Conservation (phyloP, 139 green algal species). For the Chlorella sp. region DNA sequence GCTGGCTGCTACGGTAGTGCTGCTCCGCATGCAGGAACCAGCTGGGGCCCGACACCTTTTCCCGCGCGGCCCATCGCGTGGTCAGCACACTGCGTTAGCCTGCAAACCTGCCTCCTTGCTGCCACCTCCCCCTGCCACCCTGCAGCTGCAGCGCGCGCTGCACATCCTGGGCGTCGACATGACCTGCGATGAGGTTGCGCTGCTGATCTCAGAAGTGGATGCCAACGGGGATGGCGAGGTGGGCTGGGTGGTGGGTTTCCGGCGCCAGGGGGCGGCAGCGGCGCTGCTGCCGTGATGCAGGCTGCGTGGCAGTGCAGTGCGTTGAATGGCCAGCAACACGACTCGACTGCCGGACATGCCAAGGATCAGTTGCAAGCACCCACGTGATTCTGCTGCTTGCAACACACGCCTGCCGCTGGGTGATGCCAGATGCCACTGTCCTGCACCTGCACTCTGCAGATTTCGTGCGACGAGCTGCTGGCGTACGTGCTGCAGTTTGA, state of each 20-base stretch:
- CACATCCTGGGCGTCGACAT: slow-evolving; percentile 16
- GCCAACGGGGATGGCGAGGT: slow-evolving; percentile 21
- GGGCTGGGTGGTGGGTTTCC: too few species aligned
- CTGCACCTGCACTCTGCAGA: not conserved
- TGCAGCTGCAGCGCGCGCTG: slow-evolving; percentile 28
- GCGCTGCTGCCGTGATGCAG: too few species aligned
- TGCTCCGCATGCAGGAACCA: too few species aligned
- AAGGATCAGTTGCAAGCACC: not conserved
- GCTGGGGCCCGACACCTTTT: too few species aligned
- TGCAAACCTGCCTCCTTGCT: not conserved
- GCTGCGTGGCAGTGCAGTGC: not conserved
- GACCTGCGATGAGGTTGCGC: not conserved
- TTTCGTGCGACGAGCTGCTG: slow-evolving; percentile 30
- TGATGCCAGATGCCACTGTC: too few species aligned
- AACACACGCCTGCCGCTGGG: too few species aligned
- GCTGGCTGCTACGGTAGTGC: too few species aligned
- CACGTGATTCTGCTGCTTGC: too few species aligned
- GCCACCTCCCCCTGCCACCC: not conserved
- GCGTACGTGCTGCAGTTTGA: slow-evolving; percentile 19
- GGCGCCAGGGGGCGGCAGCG: too few species aligned
- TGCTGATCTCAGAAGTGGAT: slow-evolving; percentile 23
- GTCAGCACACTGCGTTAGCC: too few species aligned
- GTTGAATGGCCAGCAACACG: not conserved
- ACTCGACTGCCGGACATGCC: not conserved
- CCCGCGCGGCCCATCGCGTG: too few species aligned